A percentile compares a stretch with the other conserved stretches of the same genome.
These are phyloP conservation scores for Paramecium primaurelia DNA, from an alignment of 73 alveolate genomes.

Conservation along the genomic window DNA sequence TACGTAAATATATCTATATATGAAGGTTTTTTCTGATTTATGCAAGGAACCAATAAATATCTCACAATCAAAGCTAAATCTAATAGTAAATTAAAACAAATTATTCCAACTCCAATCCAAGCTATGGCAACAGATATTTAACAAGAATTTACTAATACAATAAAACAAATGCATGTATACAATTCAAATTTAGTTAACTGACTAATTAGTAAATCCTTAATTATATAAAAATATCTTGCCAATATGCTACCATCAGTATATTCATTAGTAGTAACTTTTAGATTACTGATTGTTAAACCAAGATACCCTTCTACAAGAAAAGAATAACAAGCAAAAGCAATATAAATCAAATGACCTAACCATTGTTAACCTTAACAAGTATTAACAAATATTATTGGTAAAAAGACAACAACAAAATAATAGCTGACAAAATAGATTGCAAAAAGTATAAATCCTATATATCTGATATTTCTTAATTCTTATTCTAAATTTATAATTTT, in stretches of 20 bases:
- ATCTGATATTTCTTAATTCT: neutral
- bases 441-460: neutral
- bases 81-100: neutral
- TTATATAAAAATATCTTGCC: neutral
- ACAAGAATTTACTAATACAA: neutral
- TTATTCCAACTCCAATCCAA: conserved; percentile 29
- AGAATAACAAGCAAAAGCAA: conserved; percentile 7
- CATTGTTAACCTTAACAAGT: neutral
- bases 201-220: conserved; percentile 25
- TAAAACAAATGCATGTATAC: conserved; percentile 6
- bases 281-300: conserved; percentile 9
- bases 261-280: conserved; percentile 15
- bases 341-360: conserved; percentile 18
- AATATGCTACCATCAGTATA: neutral
- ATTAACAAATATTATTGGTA: conserved; percentile 13
- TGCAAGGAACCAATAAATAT: neutral
- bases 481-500: neutral
- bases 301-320: conserved; percentile 14
- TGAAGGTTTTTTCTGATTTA: neutral
- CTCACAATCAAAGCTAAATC: neutral
- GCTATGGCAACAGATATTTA: neutral
- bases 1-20: neutral
- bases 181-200: conserved; percentile 24
- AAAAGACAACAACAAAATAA: conserved; percentile 28
- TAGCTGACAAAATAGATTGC: neutral